Conservation (phyloP, 2,329 filamentous ascomycete species). For the Nakataea oryzae region DNA sequence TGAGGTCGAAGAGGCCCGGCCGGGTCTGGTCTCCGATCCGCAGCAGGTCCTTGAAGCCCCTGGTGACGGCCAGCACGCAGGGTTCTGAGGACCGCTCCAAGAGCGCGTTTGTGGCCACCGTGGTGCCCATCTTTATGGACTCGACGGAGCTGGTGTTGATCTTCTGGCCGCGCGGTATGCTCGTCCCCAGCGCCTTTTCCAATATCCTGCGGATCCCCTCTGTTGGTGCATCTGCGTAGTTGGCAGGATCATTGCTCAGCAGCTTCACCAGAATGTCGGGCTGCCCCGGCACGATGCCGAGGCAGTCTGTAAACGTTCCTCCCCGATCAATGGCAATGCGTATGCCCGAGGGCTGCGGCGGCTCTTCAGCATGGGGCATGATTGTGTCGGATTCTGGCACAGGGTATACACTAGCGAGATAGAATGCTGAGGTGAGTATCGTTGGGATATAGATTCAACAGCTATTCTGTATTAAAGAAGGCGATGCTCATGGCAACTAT, state of each 20-base stretch:
- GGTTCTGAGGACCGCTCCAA: not conserved
- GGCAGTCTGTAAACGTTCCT: constrained; percentile 58
- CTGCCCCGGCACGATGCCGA: constrained; percentile 47
- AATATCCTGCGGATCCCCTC: constrained; percentile 53
- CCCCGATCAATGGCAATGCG: constrained; percentile 33
- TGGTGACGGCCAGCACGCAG: not conserved
- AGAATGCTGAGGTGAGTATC: no score
- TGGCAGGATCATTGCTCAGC: constrained; percentile 54
- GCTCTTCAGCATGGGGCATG: no score
- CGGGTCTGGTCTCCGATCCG: constrained; percentile 9
- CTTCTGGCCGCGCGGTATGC: constrained; percentile 49
- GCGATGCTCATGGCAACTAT: no score
- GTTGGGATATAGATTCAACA: no score
- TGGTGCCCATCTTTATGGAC: constrained; percentile 10
- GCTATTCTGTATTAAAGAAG: no score
- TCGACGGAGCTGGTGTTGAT: constrained; percentile 19
- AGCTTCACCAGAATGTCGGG: constrained; percentile 60
- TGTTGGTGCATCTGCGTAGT: constrained; percentile 58
- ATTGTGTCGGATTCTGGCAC: no score
- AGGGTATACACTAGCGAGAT: no score
- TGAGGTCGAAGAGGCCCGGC: constrained; percentile 9
- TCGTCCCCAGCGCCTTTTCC: constrained; percentile 24
- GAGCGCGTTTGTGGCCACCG: constrained; percentile 7
- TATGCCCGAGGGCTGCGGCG: not conserved
- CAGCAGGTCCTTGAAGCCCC: constrained; percentile 7